Evolutionary conservation across 495 filamentous ascomycete species (phyloP).

Genomic region (Chaetomium fimeti): DNA sequence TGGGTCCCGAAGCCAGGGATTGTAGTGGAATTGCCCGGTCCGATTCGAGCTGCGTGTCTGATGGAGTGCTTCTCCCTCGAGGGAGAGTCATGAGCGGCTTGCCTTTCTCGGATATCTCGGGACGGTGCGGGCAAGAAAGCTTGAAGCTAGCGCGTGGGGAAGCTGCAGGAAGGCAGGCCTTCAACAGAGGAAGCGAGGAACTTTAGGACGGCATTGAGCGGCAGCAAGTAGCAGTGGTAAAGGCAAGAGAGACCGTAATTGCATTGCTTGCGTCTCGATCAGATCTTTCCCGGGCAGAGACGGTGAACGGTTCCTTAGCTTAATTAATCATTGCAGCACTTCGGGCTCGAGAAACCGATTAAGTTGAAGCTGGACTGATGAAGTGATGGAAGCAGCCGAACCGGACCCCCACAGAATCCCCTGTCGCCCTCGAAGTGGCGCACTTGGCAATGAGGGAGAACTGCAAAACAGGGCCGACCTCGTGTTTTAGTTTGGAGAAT

Average conservation of each 20-base stretch:
- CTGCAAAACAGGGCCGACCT: neutral
- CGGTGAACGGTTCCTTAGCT: neutral
- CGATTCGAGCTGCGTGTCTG: constrained; percentile 2
- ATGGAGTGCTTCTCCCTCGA: neutral
- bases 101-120: constrained; percentile 6
- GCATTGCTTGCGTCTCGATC: neutral
- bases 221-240: no score
- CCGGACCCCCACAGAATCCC: constrained; percentile 2
- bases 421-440: constrained; percentile 4
- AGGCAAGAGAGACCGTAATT: neutral
- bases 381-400: neutral
- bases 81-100: constrained; percentile 16
- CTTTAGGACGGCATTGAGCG: constrained; percentile 7
- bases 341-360: neutral
- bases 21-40: constrained; percentile 17
- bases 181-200: neutral
- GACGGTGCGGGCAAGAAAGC: neutral
- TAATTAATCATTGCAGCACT: neutral
- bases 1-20: constrained; percentile 17
- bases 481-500: neutral
- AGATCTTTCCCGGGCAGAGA: neutral
- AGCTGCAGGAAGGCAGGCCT: neutral
- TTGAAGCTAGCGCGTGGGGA: neutral
- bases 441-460: constrained; percentile 6
- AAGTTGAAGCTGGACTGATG: neutral